Evolutionary conservation across 345 rosid species (phyloP).

Genomic region (Lenwebbia sp.): DNA sequence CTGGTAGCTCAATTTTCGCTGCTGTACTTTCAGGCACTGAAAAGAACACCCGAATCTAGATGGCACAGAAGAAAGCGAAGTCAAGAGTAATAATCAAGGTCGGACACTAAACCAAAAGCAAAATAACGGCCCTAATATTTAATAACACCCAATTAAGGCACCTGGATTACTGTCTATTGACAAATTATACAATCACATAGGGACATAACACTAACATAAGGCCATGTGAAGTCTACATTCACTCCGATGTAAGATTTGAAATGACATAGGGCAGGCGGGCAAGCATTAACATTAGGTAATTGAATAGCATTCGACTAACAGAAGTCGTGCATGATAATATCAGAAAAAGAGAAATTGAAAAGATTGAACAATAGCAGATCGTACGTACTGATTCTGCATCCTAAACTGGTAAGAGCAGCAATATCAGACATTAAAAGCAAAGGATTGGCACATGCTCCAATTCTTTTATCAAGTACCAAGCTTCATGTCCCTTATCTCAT

Average conservation of each 20-base stretch:
- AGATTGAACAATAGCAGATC: background rate
- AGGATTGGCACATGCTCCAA: background rate
- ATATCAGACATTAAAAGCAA: background rate
- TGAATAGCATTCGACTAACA: background rate
- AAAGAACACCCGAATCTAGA: conserved; percentile 69
- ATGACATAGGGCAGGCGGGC: background rate
- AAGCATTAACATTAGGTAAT: background rate
- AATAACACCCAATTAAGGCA: background rate
- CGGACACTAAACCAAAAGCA: background rate
- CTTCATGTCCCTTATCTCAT: background rate
- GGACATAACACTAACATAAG: background rate
- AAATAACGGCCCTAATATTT: background rate
- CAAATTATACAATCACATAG: background rate
- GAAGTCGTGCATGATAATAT: background rate
- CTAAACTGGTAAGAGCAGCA: background rate
- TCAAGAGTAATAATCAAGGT: background rate
- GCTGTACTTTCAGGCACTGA: conserved; percentile 78
- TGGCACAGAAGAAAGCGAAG: background rate
- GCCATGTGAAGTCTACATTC: background rate
- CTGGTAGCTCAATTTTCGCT: conserved; percentile 81
- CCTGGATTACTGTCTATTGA: background rate
- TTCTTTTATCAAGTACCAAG: background rate
- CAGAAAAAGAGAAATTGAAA: background rate
- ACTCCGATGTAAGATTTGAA: background rate
- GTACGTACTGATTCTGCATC: background rate